These are phyloP conservation scores for Fagopyrum esculentum DNA, from an alignment of 148 eudicot species.

Conservation along the genomic window DNA sequence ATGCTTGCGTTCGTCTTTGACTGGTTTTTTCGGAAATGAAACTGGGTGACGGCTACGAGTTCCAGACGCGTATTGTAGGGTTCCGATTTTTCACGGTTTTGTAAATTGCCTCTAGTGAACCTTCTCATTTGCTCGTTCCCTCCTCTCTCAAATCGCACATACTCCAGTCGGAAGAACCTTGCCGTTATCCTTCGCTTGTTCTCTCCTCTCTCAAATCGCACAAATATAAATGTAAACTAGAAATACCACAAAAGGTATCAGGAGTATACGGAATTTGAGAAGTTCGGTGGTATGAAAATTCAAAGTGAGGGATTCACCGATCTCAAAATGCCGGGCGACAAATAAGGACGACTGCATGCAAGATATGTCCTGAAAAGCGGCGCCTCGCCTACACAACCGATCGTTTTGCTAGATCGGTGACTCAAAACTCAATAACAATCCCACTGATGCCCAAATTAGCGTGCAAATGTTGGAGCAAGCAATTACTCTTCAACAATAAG, in stretches of 20 bases:
- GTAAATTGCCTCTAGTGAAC: too few species aligned
- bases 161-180: too few species aligned
- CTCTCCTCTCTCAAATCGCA: too few species aligned
- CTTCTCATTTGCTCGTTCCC: too few species aligned
- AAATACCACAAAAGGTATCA: neutral
- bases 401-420: neutral
- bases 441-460: neutral
- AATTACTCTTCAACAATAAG: neutral
- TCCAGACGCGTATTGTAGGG: too few species aligned
- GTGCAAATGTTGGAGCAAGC: neutral
- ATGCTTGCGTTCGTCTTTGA: too few species aligned
- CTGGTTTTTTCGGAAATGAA: too few species aligned
- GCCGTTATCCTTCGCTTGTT: too few species aligned
- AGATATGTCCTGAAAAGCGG: constrained; percentile 9
- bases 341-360: neutral
- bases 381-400: constrained; percentile 7
- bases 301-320: constrained; percentile 6
- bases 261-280: neutral
- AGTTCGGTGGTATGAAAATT: neutral
- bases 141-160: too few species aligned
- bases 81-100: too few species aligned
- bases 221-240: too few species aligned
- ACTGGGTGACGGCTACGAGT: too few species aligned
- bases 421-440: neutral
- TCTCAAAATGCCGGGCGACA: neutral